Base-by-base conservation (phyloP, 2,329 filamentous ascomycete species). In the Scytalidium lignicola region DNA sequence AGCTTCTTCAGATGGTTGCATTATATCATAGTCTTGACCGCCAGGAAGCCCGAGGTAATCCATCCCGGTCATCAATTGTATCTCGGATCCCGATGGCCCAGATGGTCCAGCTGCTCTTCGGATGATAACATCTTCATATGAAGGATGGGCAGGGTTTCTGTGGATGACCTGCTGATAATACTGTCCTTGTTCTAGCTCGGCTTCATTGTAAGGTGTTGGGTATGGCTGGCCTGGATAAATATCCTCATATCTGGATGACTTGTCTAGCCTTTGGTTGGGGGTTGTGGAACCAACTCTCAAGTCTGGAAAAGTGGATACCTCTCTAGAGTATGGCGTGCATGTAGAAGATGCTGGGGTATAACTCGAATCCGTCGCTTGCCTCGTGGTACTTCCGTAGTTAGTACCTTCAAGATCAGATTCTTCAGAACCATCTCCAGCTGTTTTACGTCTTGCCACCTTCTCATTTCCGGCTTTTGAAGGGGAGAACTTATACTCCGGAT, bases 401-500 rank as follows among this genome's bases (percentile, higher is more conserved):
- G 67, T 72, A 23, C 71, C 70, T n/a, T 74, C 73, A 44, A 73
- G 63, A 29, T 75, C 74, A 12, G 71, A 74, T 6, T 70, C 63
- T 20, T 58, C 72, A 26, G 68, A 65, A 12, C 48, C 44, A 22
- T 71, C 67, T 41, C 69, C 67, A 5, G 59, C 58, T 19, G 58
- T 50, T 54, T 78, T 80, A 57, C 78, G 75, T 32, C 66, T 64
- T 19, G 68, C 57, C 12, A 61, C 63, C 45, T 73, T 70, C 15
- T 74, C 68, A 44, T 51, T 41, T 13, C 59, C 62, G 28, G 75
- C 70, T 69, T 93, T 95, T 60, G 85, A 85, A 1, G 92, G 92
- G 2, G 88, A 86, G 70, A 97, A 99, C 68, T 95, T 97, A 75
- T 97, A 99, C 40, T 83, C 82, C 0, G 93, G 93, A 58, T 95